Evolutionary conservation across 805 yeast species (phyloP), one percentile per base, ranked within the genome.

Genomic region (Suhomyces faveliae): DNA sequence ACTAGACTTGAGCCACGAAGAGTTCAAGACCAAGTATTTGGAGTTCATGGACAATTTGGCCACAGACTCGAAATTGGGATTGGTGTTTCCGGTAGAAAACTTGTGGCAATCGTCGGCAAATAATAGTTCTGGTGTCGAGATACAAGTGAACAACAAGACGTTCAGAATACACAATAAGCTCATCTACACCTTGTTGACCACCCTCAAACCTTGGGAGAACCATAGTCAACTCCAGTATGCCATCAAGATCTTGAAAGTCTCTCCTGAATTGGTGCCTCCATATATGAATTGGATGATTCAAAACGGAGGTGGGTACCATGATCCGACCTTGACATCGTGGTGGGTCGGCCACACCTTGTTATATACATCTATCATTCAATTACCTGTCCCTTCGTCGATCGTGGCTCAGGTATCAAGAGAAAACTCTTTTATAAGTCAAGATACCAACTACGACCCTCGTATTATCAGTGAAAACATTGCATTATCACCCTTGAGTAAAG

Each of bases 151-250:
- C 53, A 76, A 74, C 42, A 77, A 69, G 48, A 65, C 69, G 3
- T 86, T 83, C 66, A 80, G 70, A 51, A 70, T 86, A 25, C 78
- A 85, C 58, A 90, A 92, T 63, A 84, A 83, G 59, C 68, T 85
- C 23, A 65, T 89, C 3, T 83, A 81, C 56, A 77, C 83, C 2
- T 64, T 88, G 4, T 60, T 90, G 19, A 81, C 81, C 6, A 69
- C 74, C 24, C 71, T 91, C 57, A 88, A 86, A 56, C 96, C 97
- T 0, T 84, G 95, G 88, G 90, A 87, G 52, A 85, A 87, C 51
- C 77, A 76, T 15, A 50, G 67, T 22, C 96, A 89, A 56, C 68
- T 84, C 47, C 76, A 77, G 11, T 71, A 86, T 13, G 77, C 76
- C 0, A 57, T 81, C 6, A 60, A 65, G 10, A 75, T 87, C 13